Evolutionary conservation across 1,284 basidiomycete genomes (phyloP).

Genomic region (Phenoliferia sp.): DNA sequence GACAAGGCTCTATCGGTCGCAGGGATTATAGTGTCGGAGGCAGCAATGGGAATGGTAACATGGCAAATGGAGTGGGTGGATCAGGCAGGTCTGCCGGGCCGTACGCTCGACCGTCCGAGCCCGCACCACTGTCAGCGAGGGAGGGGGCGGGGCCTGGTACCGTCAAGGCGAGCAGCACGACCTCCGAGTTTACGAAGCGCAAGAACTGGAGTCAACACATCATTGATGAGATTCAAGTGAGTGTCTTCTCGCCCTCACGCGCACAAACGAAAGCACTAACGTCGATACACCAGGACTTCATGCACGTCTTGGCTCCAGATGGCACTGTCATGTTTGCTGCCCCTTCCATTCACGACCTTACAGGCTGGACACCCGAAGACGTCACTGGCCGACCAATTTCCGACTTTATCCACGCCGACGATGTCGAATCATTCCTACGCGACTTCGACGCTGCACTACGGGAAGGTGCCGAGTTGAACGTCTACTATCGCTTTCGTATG

Average conservation of each 20-base stretch:
- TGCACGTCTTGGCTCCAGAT: conserved; percentile 59
- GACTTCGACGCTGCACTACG: conserved; percentile 56
- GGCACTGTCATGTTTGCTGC: conserved; percentile 66
- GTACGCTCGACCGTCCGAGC: background rate
- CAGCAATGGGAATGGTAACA: background rate
- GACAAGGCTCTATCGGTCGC: background rate
- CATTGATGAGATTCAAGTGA: conserved; percentile 59
- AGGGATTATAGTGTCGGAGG: background rate
- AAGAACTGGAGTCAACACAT: conserved; percentile 82
- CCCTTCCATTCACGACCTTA: conserved; percentile 60
- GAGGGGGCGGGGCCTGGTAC: background rate
- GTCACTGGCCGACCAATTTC: conserved; percentile 61
- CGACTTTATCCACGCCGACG: conserved; percentile 61
- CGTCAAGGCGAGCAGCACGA: conserved; percentile 32
- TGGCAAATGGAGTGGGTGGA: background rate
- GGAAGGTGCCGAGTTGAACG: conserved; percentile 50
- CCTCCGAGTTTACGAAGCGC: conserved; percentile 73
- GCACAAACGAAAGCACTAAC: too few relatives aligned
- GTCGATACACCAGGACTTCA: conserved; percentile 53
- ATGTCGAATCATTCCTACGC: conserved; percentile 55
- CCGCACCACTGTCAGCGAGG: conserved; percentile 2
- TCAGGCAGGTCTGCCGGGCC: conserved; percentile 11
- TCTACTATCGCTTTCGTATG: conserved; percentile 61
- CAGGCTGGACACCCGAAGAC: conserved; percentile 69
- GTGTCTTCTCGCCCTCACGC: background rate